These are phyloP conservation scores for Crithidia sp. DNA, from an alignment of 208 protist species.

Conservation along the genomic window DNA sequence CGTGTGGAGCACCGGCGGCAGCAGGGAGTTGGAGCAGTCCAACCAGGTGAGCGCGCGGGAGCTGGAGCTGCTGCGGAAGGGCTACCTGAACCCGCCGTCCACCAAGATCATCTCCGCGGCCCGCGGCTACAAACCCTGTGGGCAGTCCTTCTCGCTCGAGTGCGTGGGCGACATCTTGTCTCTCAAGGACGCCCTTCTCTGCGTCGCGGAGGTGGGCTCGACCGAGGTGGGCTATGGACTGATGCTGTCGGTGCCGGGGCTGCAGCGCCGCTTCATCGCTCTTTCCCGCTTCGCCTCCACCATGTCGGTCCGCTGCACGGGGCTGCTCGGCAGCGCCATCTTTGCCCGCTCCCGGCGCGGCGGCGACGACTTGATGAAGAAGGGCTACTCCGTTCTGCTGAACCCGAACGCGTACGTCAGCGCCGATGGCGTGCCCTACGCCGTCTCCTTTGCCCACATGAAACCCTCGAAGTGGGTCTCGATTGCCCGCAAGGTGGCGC, in stretches of 20 bases:
- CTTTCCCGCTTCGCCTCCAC: slow-evolving; percentile 75
- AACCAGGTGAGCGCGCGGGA: slow-evolving; percentile 31
- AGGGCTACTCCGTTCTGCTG: slow-evolving; percentile 57
- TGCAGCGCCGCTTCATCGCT: slow-evolving; percentile 67
- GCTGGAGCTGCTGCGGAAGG: slow-evolving; percentile 46
- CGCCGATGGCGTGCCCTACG: slow-evolving; percentile 82
- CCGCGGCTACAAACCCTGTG: slow-evolving; percentile 65
- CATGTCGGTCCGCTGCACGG: slow-evolving; percentile 68
- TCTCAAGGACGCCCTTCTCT: slow-evolving; percentile 83
- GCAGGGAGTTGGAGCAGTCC: slow-evolving; percentile 7
- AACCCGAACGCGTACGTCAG: slow-evolving; percentile 88
- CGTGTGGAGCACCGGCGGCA: not conserved
- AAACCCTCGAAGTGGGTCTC: slow-evolving; percentile 62
- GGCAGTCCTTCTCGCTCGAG: slow-evolving; percentile 61
- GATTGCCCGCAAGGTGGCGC: slow-evolving; percentile 44
- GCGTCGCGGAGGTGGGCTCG: slow-evolving; percentile 72
- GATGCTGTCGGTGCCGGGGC: slow-evolving; percentile 50
- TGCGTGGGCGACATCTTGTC: slow-evolving; percentile 64
- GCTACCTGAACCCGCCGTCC: slow-evolving; percentile 35
- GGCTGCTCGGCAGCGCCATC: slow-evolving; percentile 55
- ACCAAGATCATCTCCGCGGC: slow-evolving; percentile 69
- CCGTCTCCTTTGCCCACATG: slow-evolving; percentile 78
- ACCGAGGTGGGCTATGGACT: slow-evolving; percentile 75
- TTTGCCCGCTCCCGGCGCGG: slow-evolving; percentile 60
- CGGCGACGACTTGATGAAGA: slow-evolving; percentile 42